Base-by-base conservation (phyloP, 495 filamentous ascomycete genomes). In the Lichenothelia convexa region DNA sequence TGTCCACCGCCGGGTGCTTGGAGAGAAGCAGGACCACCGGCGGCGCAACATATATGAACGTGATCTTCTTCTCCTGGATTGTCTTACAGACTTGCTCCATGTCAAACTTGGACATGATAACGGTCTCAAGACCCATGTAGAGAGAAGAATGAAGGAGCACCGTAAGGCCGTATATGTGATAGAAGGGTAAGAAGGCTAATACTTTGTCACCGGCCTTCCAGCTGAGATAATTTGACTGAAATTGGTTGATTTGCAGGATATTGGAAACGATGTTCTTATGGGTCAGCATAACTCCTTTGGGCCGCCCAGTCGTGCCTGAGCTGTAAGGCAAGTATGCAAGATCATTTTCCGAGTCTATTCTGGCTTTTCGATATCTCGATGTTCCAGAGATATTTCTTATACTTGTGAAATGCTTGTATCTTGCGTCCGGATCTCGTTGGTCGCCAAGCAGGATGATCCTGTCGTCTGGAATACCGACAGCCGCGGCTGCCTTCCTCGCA, bases 211-310 rank as follows among this genome's bases (percentile, higher is more conserved):
- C 75, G 29, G 70, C 57, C 30, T 73, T 57, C 55, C 71, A 73
- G 2, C 50, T 61, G 40, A 83, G 49, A 30, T 78, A 62, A 1
- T 57, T 58, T 1, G 58, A 66, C 24, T 93, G 82, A 1, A 61
- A 68, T 18, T 60, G 57, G 6, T 56, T 62, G 7, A 70, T 49
- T 56, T 70, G 65, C 23, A 74, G 40, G 5, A 65, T 50, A 53
- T 93, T 89, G 43, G 81, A 57, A 2, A 87, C 63, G 32, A 94
- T 73, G 54, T 94, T 94, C 35, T 54, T 46, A 50, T 95, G 87
- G 27, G 68, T 78, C 6, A 94, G 59, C 71, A 80, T 80, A n/a
- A 93, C 87, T 13, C 87, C 87, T 57, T 95, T 94, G 2, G 89
- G 86, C 36, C 80, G 56, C 11, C 87, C 87, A 0, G 86, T 93